Percentiles rank a stretch among this genome's conserved stretches.
phyloP scores from a whole-genome alignment of 2,329 filamentous ascomycete genomes.

The Chaetomiaceae sp. region DNA sequence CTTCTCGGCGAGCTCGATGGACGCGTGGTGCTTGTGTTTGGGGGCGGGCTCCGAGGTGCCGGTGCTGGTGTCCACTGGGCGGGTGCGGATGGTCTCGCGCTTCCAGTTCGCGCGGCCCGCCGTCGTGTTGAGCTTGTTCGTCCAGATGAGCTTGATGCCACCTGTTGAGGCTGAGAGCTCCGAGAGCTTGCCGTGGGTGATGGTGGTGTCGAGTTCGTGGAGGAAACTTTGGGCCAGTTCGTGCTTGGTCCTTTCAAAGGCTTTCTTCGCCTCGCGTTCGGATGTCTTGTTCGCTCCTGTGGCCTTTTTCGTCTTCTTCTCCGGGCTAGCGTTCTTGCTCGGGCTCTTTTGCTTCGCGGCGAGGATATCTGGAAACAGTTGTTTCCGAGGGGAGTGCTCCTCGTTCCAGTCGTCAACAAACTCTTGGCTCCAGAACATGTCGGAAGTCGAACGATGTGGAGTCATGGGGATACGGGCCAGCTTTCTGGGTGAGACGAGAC shows the following conservation, averaged over 20 bases:
- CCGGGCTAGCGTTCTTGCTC: slow-evolving; percentile 25
- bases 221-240: slow-evolving; percentile 61
- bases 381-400: slow-evolving; percentile 40
- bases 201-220: slow-evolving; percentile 58
- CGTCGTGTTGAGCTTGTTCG: slow-evolving; percentile 72
- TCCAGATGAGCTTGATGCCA: slow-evolving; percentile 68
- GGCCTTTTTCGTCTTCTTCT: not conserved
- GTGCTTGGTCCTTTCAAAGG: slow-evolving; percentile 59
- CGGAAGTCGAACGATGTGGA: slow-evolving; percentile 48
- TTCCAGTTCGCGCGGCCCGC: slow-evolving; percentile 73
- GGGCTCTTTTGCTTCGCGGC: slow-evolving; percentile 11
- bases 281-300: not conserved
- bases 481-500: slow-evolving; percentile 33
- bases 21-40: slow-evolving; percentile 56
- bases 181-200: slow-evolving; percentile 57
- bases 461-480: slow-evolving; percentile 46
- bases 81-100: slow-evolving; percentile 48
- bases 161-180: slow-evolving; percentile 58
- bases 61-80: slow-evolving; percentile 19
- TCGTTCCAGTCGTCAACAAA: slow-evolving; percentile 61
- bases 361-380: slow-evolving; percentile 25
- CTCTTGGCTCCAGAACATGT: slow-evolving; percentile 57
- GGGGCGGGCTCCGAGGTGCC: slow-evolving; percentile 22
- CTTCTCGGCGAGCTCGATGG: slow-evolving; percentile 84
- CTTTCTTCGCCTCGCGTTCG: slow-evolving; percentile 43